Evolutionary conservation across 2,329 filamentous ascomycete genomes (phyloP).

Genomic region (Sarocladium strictum): DNA sequence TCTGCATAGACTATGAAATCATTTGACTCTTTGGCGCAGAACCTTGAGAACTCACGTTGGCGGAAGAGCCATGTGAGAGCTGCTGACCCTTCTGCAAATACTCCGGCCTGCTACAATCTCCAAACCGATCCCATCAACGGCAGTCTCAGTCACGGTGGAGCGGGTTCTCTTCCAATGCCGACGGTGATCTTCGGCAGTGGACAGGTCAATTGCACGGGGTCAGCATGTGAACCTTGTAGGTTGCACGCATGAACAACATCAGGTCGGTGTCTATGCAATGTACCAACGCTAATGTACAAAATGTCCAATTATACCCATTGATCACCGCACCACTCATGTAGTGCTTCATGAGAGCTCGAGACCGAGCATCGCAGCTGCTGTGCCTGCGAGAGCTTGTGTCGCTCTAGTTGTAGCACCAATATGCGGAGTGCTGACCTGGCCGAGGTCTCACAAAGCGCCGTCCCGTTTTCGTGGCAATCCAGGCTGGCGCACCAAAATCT

Average conservation of each 20-base stretch:
- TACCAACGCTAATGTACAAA: not conserved
- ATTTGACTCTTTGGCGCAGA: not conserved
- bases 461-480: slow-evolving; percentile 33
- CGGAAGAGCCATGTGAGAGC: not conserved
- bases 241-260: no score
- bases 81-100: not conserved
- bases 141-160: no score
- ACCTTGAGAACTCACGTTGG: not conserved
- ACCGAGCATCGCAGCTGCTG: slow-evolving; percentile 19
- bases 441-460: slow-evolving; percentile 25
- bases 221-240: not conserved
- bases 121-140: no score
- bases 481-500: slow-evolving; percentile 33
- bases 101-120: no score
- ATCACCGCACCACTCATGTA: not conserved
- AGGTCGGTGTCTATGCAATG: no score
- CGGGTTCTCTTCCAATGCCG: no score
- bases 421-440: slow-evolving; percentile 36
- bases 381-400: slow-evolving; percentile 23
- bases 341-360: slow-evolving; percentile 15
- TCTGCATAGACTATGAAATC: no score
- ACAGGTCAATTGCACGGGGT: slow-evolving; percentile 1
- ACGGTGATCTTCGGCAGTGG: slow-evolving; percentile 12
- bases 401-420: slow-evolving; percentile 37
- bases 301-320: not conserved